Base-by-base conservation (phyloP, 129 eudicot species). In the Flaveria trinervia region DNA sequence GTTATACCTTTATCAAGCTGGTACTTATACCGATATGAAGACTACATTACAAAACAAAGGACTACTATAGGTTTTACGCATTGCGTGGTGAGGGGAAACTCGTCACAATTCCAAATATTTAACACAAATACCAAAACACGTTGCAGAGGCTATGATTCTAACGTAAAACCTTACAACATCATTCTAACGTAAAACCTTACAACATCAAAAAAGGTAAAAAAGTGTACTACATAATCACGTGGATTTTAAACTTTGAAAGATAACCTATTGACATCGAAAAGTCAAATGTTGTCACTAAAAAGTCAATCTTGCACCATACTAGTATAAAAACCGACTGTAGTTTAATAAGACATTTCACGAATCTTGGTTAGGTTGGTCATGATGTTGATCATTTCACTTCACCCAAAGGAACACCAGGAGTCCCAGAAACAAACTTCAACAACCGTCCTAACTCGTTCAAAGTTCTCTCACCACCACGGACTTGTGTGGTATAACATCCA, bases 401-500 rank as follows among this genome's bases (percentile, higher is more conserved):
- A 2, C 94, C 99, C 1, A 97, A 95, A 88, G 99, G 99, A 72
- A 80, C 74, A 68, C 97, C 99, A 1, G 99, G 99, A 70, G 91
- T 89, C 65, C 97, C 97, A 4, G 99, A 95, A 81, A 95, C 96
- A 45, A 95, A 95, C 81, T 95, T 95, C 67, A 91, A 95, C 64
- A 88, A 89, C 78, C 99, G 99, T 45, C 99, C 99, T 14, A 95
- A 95, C 84, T 95, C 99, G 39, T 87, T 95, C 83, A 92, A 85
- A 85, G 90, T 95, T 39, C 95, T 95, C 71, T 89, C 99, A 25
- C 99, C 99, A 41, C 85, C 97, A 72, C 92, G 92, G 59, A 89
- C 99, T 77, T 88, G 95, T 82, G 95, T 89, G 96, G 99, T 95
- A 89, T 67, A 87, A 65, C 52, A 55, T 51, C 17, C 41, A 61